Base-by-base conservation (phyloP, 208 protist species). In the Crithidia brevicula region DNA sequence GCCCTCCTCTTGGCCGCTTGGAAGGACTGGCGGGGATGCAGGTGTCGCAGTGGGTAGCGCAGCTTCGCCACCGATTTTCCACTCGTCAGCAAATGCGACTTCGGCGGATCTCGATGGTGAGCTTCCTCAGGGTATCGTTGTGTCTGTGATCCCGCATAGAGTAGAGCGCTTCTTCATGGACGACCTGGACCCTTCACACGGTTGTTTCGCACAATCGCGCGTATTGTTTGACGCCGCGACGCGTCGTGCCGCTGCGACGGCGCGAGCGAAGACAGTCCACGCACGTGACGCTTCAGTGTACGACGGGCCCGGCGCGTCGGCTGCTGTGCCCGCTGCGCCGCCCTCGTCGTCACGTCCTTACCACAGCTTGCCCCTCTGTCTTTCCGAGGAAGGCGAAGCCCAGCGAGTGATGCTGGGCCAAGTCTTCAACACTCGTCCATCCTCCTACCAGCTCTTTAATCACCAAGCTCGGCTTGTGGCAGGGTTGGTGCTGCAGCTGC, bases 151-250 rank as follows among this genome's bases (percentile, higher is more conserved):
- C 31, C 72, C 77, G 50, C 75, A 82, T 70, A 61, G 53, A 38
- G 72, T 91, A 0, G 88, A 94, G 60, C 75, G 80, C 25, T 94
- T 85, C 65, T 94, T 91, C 54, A 42, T 94, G 5, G 85, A 94
- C 18, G 88, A 94, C 57, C 52, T 94, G 22, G 88, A 94, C 53
- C 66, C 90, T 16, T 46, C 40, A 23, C 22, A 34, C 7, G 67
- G 71, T 54, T 43, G 53, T 50, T 83, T 83, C 28, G 43, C 57
- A 3, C 33, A 57, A 15, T 83, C 77, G 0, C 36, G 7, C n/a
- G 61, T 83, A 18, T 43, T 83, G 2, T 83, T 83, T 28, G 54
- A 59, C 16, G 34, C 27, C 10, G 52, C 13, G 1, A 22, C 54
- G 22, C 69, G 57, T 16, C 66, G 51, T 15, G 25, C 30, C 13